A percentile compares a stretch with the other conserved stretches of the same genome.
Conservation (phyloP, 768 basidiomycete genomes). For the Leccinum truebloodii region DNA sequence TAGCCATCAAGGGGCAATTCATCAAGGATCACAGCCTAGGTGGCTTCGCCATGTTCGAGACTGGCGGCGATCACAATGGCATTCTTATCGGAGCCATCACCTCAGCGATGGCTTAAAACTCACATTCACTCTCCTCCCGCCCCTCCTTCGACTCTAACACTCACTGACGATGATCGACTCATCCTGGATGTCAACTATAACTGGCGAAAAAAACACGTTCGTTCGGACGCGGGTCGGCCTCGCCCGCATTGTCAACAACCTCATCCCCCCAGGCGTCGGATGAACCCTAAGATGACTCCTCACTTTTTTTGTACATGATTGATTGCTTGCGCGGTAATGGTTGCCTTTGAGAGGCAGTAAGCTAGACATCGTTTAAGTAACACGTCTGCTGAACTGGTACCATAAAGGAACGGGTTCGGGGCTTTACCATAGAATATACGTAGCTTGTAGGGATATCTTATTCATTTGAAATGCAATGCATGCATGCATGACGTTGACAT, state of each 20-base stretch:
- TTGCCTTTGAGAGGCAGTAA: conserved; percentile 19
- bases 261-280: conserved; percentile 20
- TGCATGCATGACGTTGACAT: neutral
- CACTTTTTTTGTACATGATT: neutral
- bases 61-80: conserved; percentile 43
- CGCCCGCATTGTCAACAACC: neutral
- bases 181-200: conserved; percentile 13
- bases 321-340: neutral
- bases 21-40: conserved; percentile 36
- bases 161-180: conserved; percentile 24
- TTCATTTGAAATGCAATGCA: conserved; percentile 1
- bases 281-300: neutral
- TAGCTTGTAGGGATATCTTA: neutral
- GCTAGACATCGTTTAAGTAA: neutral
- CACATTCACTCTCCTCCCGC: conserved; percentile 4
- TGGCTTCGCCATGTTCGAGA: conserved; percentile 49
- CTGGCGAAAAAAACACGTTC: neutral
- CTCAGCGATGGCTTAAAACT: conserved; percentile 25
- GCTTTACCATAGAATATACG: neutral
- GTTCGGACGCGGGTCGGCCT: conserved; percentile 11
- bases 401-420: neutral
- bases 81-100: conserved; percentile 37
- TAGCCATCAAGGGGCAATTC: conserved; percentile 45
- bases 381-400: conserved; percentile 1
- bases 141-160: conserved; percentile 12